A percentile compares a stretch with the other conserved stretches of the same genome.
phyloP scores from a whole-genome alignment of 257 asterid genomes.

The Marsdenia floribunda region DNA sequence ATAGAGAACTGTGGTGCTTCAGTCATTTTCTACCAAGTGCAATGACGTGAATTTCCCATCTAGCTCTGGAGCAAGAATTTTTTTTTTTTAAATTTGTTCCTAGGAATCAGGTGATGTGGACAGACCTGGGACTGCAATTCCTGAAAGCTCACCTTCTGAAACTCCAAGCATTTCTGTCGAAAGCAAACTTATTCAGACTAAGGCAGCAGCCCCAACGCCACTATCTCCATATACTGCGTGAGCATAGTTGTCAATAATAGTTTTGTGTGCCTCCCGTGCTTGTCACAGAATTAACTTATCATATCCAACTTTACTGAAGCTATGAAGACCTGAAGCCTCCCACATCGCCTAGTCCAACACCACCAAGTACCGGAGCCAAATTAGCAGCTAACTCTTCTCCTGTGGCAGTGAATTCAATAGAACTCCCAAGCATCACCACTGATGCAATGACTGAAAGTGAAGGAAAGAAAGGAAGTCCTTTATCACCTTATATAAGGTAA shows the following conservation, averaged over 20 bases:
- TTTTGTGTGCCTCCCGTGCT: neutral
- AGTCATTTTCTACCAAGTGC: neutral
- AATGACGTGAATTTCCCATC: neutral
- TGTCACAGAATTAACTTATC: neutral
- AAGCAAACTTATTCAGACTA: constrained; percentile 34
- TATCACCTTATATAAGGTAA: constrained; percentile 53
- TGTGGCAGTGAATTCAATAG: constrained; percentile 31
- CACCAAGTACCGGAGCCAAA: constrained; percentile 41
- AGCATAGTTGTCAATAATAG: constrained; percentile 25
- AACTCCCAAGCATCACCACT: constrained; percentile 17
- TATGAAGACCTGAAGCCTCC: constrained; percentile 68
- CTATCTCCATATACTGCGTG: constrained; percentile 71
- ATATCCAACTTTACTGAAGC: constrained; percentile 22
- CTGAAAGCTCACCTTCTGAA: constrained; percentile 24
- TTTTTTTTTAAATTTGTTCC: constrained; percentile 20
- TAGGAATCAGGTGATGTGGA: constrained; percentile 43
- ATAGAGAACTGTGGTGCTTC: neutral
- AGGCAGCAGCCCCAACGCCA: constrained; percentile 34
- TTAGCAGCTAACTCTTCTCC: constrained; percentile 20
- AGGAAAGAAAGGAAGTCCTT: constrained; percentile 28
- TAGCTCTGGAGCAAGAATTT: neutral
- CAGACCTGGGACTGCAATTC: constrained; percentile 25
- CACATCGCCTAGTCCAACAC: constrained; percentile 61
- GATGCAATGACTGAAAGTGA: constrained; percentile 23
- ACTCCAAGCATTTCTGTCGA: constrained; percentile 18